These are phyloP conservation scores for Adenanthera pavonina DNA, from an alignment of 306 rosid genomes.

Conservation along the genomic window DNA sequence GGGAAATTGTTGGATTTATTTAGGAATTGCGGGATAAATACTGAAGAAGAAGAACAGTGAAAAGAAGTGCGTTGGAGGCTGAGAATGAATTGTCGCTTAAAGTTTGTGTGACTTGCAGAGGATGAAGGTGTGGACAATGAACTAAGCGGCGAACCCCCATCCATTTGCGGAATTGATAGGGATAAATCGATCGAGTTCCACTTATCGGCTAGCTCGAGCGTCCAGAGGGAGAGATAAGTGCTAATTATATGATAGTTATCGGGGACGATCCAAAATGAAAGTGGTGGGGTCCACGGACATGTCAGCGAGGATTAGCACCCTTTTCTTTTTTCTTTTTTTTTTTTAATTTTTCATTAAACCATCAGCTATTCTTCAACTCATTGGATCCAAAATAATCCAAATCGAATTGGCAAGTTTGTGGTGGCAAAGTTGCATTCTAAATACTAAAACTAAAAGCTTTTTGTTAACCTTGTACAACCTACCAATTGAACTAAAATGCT, in stretches of 20 bases:
- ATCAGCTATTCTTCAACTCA: no score
- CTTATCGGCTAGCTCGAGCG: neutral
- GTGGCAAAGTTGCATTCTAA: no score
- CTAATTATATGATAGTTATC: neutral
- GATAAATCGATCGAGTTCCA: neutral
- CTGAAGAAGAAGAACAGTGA: slow-evolving; percentile 33
- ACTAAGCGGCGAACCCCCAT: slow-evolving; percentile 38
- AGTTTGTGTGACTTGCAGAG: slow-evolving; percentile 28
- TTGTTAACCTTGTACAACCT: no score
- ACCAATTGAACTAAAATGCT: no score
- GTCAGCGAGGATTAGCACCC: no score
- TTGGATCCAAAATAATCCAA: no score
- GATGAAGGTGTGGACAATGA: slow-evolving; percentile 38
- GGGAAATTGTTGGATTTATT: slow-evolving; percentile 10
- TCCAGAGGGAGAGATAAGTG: slow-evolving; percentile 13
- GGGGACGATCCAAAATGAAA: neutral
- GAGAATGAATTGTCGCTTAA: slow-evolving; percentile 21
- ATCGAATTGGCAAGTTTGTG: no score
- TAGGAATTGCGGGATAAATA: slow-evolving; percentile 20
- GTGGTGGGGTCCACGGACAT: neutral
- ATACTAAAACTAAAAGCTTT: no score
- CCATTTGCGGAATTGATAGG: slow-evolving; percentile 38
- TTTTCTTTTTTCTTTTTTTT: no score
- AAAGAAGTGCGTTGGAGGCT: slow-evolving; percentile 30
- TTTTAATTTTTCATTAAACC: no score